phyloP scores from a whole-genome alignment of 2,329 filamentous ascomycete genomes.

The Fulvia fulva region DNA sequence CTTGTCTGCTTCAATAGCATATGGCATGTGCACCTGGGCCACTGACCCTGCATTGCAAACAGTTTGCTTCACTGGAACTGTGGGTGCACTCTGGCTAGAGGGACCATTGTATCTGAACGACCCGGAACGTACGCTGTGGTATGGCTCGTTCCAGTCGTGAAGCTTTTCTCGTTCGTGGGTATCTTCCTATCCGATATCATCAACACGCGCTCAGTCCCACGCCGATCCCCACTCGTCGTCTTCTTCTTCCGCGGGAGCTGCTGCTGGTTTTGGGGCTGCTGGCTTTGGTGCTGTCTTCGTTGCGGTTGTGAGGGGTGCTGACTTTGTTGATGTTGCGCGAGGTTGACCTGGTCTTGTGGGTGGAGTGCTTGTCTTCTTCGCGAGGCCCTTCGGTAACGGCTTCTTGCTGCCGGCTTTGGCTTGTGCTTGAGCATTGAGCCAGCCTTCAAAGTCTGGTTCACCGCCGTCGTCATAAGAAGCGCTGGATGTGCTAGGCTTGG shows the following conservation, averaged over 20 bases:
- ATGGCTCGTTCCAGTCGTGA: background rate
- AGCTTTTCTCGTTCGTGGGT: background rate
- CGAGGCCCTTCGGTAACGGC: constrained; percentile 76
- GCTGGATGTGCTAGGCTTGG: constrained; percentile 12
- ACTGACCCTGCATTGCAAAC: too few relatives aligned
- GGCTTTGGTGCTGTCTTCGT: constrained; percentile 3
- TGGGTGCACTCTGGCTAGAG: too few relatives aligned
- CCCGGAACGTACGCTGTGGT: too few relatives aligned
- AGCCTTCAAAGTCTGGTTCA: constrained; percentile 93
- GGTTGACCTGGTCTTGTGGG: constrained; percentile 28
- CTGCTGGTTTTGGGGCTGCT: constrained; percentile 10
- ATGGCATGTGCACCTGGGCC: too few relatives aligned
- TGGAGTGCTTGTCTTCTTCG: constrained; percentile 52
- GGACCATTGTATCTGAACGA: too few relatives aligned
- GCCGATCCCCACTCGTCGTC: constrained; percentile 41
- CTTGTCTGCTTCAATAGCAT: too few relatives aligned
- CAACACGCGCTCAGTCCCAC: constrained; percentile 27
- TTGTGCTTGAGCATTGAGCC: constrained; percentile 80
- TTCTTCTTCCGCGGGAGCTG: constrained; percentile 34
- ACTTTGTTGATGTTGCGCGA: constrained; percentile 18
- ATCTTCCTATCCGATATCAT: background rate
- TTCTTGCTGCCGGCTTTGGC: constrained; percentile 64
- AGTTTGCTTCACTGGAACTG: too few relatives aligned
- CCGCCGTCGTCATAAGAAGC: constrained; percentile 72
- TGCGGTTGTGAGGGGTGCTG: constrained; percentile 27